Conservation (phyloP, 106 monocot genomes). For the Acorus gramineus region DNA sequence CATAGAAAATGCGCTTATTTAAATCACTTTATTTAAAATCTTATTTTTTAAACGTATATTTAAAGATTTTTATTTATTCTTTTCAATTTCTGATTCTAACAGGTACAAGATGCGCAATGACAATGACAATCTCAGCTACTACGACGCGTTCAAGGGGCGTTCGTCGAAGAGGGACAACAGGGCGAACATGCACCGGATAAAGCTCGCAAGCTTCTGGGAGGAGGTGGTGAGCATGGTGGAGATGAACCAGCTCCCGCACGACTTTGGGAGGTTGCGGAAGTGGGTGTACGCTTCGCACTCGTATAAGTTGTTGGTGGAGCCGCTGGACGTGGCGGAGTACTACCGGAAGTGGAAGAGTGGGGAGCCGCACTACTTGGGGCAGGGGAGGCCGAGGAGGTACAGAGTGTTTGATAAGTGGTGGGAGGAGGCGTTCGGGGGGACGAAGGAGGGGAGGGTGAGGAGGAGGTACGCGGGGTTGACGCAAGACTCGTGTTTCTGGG, state of each 20-base stretch:
- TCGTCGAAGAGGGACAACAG: conserved; percentile 20
- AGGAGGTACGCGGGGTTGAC: conserved; percentile 32
- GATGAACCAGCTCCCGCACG: conserved; percentile 37
- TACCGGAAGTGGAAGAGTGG: conserved; percentile 20
- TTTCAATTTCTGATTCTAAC: too few relatives aligned
- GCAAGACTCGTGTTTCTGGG: conserved; percentile 63
- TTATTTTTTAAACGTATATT: too few relatives aligned
- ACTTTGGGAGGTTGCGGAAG: conserved; percentile 33
- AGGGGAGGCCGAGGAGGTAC: conserved; percentile 44
- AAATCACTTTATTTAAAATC: too few relatives aligned
- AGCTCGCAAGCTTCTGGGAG: conserved; percentile 50
- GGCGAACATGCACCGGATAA: conserved; percentile 41
- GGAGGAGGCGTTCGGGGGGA: not conserved
- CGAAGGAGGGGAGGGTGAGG: conserved; percentile 5
- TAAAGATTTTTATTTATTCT: too few relatives aligned
- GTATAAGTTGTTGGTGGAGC: conserved; percentile 51
- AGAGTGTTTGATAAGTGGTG: conserved; percentile 53
- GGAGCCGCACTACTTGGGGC: conserved; percentile 28
- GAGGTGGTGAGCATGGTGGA: conserved; percentile 35
- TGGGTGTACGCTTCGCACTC: conserved; percentile 55
- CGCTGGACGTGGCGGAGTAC: conserved; percentile 55
- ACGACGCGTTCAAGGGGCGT: conserved; percentile 42
- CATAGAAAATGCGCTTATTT: too few relatives aligned
- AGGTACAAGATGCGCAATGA: too few relatives aligned
- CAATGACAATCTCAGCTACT: conserved; percentile 41